These are phyloP conservation scores for Dendrocalamus latiflorus DNA, from an alignment of 202 grass and related monocot species.

Conservation along the genomic window DNA sequence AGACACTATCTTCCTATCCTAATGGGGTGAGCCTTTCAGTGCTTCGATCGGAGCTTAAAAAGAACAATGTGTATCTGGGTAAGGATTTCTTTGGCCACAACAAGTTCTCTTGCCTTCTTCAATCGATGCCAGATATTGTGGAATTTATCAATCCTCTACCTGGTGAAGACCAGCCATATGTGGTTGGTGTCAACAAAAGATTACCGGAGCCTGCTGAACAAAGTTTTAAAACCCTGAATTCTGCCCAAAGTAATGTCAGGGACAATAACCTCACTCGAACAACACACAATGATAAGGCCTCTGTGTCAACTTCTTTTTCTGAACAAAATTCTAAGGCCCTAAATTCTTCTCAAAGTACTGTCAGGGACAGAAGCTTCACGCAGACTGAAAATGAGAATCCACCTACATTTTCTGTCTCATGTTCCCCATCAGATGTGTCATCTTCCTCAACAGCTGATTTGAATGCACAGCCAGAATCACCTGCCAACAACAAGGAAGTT, in stretches of 20 bases:
- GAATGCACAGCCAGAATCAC: constrained; percentile 22
- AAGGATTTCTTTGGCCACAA: constrained; percentile 51
- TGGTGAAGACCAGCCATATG: constrained; percentile 23
- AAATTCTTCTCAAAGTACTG: constrained; percentile 25
- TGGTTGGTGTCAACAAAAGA: constrained; percentile 21
- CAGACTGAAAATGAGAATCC: constrained; percentile 18
- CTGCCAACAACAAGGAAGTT: constrained; percentile 25
- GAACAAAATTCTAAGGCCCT: constrained; percentile 23
- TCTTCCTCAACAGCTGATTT: constrained; percentile 8
- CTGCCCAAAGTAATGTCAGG: constrained; percentile 36
- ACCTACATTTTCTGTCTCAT: constrained; percentile 31
- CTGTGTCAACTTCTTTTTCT: constrained; percentile 4
- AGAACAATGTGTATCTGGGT: constrained; percentile 35
- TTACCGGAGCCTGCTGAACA: constrained; percentile 12
- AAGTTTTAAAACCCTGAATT: neutral
- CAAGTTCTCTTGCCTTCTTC: constrained; percentile 57
- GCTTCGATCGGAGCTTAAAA: constrained; percentile 22
- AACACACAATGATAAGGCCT: constrained; percentile 17
- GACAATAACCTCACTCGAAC: constrained; percentile 6
- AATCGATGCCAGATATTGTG: constrained; percentile 51
- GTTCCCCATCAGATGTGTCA: constrained; percentile 31
- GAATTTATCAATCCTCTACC: constrained; percentile 7
- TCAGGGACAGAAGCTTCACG: neutral
- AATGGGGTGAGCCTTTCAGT: constrained; percentile 35
- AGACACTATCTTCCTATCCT: constrained; percentile 50